Conservation (phyloP, 306 rosid species). For the Malus sieversii region DNA sequence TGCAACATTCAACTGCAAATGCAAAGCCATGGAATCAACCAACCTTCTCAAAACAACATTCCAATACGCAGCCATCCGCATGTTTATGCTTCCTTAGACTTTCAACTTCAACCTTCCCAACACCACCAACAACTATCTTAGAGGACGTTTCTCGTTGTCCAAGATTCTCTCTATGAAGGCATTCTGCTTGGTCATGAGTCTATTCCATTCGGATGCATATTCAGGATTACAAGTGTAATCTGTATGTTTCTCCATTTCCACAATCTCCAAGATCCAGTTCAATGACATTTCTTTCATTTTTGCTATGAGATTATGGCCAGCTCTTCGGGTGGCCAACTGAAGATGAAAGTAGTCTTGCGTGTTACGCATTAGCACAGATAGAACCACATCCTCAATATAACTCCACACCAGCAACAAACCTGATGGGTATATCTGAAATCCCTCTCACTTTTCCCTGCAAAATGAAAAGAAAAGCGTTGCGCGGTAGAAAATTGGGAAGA, state of each 20-base stretch:
- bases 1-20: not conserved
- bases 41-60: not conserved
- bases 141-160: not conserved
- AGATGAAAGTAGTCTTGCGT: not conserved
- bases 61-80: not conserved
- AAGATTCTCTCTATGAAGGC: not conserved
- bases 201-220: not conserved
- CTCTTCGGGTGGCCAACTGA: not conserved
- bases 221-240: not conserved
- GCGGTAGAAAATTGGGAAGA: not conserved
- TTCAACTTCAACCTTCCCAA: not conserved
- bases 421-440: not conserved
- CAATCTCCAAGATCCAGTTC: not conserved
- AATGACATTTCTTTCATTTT: not conserved
- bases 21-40: not conserved
- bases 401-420: not conserved
- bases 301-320: not conserved
- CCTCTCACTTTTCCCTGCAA: not conserved
- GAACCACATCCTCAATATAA: not conserved
- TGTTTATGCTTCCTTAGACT: not conserved
- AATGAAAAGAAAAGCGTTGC: not conserved
- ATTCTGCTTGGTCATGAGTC: not conserved
- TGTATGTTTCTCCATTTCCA: not conserved
- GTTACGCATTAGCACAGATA: not conserved
- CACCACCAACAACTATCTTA: not conserved